Conservation (phyloP, 768 basidiomycete species). For the Lactarius hengduanensis region DNA sequence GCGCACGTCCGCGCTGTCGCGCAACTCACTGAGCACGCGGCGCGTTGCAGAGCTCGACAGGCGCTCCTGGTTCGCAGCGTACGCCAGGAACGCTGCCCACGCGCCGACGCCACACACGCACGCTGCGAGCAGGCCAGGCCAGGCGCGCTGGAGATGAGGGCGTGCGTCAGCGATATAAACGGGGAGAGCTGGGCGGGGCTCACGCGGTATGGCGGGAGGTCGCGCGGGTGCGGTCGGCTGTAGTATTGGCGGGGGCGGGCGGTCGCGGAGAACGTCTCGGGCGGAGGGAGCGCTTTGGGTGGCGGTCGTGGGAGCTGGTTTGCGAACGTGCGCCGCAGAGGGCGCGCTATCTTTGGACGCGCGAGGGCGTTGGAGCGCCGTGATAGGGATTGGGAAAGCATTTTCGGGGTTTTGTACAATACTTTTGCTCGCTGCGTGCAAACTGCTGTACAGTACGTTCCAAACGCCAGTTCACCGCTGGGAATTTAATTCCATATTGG, state of each 20-base stretch:
- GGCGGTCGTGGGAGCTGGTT: constrained; percentile 27
- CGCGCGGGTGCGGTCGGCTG: constrained; percentile 40
- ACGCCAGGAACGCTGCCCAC: constrained; percentile 68
- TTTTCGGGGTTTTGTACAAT: not conserved
- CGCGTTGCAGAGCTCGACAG: constrained; percentile 72
- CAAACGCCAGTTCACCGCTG: not conserved
- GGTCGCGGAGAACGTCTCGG: constrained; percentile 45
- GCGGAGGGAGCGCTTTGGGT: constrained; percentile 18
- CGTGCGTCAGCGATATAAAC: not conserved
- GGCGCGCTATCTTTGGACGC: not conserved
- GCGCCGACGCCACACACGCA: constrained; percentile 53
- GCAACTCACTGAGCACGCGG: constrained; percentile 60
- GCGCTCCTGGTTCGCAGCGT: constrained; percentile 74
- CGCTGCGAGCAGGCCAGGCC: constrained; percentile 57
- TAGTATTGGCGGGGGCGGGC: constrained; percentile 48
- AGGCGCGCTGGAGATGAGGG: constrained; percentile 38
- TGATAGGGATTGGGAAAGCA: constrained; percentile 1
- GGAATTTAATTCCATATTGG: not conserved
- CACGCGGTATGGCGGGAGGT: constrained; percentile 47
- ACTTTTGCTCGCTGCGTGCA: too few species aligned
- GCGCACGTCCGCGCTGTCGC: constrained; percentile 48
- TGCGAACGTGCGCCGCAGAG: constrained; percentile 3
- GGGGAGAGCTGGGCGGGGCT: not conserved
- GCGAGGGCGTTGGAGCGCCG: not conserved
- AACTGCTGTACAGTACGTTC: too few species aligned